These are phyloP conservation scores for Yarrowia keelungensis DNA, from an alignment of 805 yeast species.

Conservation along the genomic window DNA sequence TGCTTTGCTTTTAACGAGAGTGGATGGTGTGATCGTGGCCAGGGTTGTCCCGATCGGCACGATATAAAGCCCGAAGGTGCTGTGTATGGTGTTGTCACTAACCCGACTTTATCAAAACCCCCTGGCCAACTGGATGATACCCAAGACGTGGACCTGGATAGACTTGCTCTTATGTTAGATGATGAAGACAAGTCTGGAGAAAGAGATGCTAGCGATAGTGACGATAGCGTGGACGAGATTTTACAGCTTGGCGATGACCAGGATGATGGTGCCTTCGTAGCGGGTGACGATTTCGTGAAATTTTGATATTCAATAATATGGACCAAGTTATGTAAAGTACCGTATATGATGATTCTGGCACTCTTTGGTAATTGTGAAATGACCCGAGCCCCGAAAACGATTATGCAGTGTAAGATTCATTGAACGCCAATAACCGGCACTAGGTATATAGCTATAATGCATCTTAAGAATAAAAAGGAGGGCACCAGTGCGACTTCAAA, in stretches of 20 bases:
- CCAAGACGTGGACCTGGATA: slow-evolving; percentile 34
- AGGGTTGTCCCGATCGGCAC: slow-evolving; percentile 21
- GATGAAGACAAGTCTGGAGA: slow-evolving; percentile 5
- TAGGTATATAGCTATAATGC: too few relatives aligned
- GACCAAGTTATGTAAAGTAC: too few relatives aligned
- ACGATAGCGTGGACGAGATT: slow-evolving; percentile 30
- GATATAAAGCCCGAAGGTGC: slow-evolving; percentile 20
- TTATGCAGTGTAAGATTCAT: too few relatives aligned
- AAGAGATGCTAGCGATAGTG: slow-evolving; percentile 14
- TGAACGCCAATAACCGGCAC: too few relatives aligned
- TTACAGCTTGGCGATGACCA: slow-evolving; percentile 22
- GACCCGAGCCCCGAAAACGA: too few relatives aligned
- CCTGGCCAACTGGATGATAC: slow-evolving; percentile 10
- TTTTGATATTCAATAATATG: slow-evolving; percentile 5
- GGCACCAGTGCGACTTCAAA: too few relatives aligned
- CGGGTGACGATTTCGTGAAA: slow-evolving; percentile 34
- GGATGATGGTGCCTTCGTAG: slow-evolving; percentile 26
- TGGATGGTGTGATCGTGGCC: slow-evolving; percentile 37
- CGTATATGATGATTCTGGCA: too few relatives aligned
- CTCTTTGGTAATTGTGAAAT: too few relatives aligned
- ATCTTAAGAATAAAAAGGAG: too few relatives aligned
- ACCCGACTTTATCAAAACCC: not conserved
- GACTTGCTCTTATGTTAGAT: slow-evolving; percentile 28
- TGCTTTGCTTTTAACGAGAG: slow-evolving; percentile 24
- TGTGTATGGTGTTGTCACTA: slow-evolving; percentile 1